Conservation (phyloP, 1,139 yeast species). For the Scheffersomyces parashehatae region DNA sequence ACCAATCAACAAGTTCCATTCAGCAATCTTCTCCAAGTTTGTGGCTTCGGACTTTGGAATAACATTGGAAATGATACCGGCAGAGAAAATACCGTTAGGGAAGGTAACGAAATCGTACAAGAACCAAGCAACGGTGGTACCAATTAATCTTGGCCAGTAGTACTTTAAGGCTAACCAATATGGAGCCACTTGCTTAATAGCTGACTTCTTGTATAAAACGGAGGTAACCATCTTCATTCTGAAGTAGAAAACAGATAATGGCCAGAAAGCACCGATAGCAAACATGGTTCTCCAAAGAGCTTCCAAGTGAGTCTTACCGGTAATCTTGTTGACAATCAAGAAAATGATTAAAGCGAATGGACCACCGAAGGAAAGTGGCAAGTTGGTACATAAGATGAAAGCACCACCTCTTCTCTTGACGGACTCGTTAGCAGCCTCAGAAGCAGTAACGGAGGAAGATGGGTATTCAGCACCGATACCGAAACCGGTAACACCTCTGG, state of each 20-base stretch:
- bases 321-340: conserved; percentile 63
- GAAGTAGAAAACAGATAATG: conserved; percentile 69
- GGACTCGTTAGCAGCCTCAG: conserved; percentile 71
- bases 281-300: conserved; percentile 76
- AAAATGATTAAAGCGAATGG: conserved; percentile 73
- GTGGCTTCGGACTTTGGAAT: conserved; percentile 29
- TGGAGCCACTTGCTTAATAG: conserved; percentile 53
- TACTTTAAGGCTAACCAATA: conserved; percentile 51
- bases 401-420: conserved; percentile 63
- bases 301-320: conserved; percentile 44
- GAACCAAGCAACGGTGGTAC: conserved; percentile 64
- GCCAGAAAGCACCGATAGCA: conserved; percentile 77
- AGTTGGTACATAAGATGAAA: conserved; percentile 66
- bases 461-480: conserved; percentile 83
- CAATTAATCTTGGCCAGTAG: conserved; percentile 56
- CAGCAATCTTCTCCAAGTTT: conserved; percentile 49
- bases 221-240: conserved; percentile 72
- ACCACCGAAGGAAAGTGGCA: conserved; percentile 74
- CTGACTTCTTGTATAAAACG: conserved; percentile 52
- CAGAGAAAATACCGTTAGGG: conserved; percentile 63
- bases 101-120: conserved; percentile 65
- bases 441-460: conserved; percentile 66
- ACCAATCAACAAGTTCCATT: conserved; percentile 59
- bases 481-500: conserved; percentile 69
- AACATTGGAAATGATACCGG: conserved; percentile 51